Base-by-base conservation (phyloP, 2,329 filamentous ascomycete species). In the Coniochaeta prunicola region DNA sequence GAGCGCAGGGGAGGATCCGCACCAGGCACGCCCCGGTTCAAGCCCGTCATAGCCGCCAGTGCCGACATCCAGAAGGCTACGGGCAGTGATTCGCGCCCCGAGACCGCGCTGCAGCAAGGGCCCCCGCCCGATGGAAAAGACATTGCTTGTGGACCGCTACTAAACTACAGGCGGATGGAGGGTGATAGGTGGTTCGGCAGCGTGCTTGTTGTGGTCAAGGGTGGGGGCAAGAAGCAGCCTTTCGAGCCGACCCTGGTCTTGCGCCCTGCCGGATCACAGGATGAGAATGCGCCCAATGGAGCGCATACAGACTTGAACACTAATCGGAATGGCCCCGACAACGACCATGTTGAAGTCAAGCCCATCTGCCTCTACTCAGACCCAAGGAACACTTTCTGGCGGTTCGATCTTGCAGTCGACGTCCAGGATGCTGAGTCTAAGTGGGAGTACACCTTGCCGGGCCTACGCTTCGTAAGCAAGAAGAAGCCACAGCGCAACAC, bases 331-430 rank as follows among this genome's bases (percentile, higher is more conserved):
- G 24, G 7, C 7, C 12, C 21, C 2, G 21, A 45, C 21, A 50
- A 30, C 12, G 42, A 53, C 54, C 54, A 64, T 8, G 65, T 62
- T 4, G 67, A 71, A 76, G 60, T 91, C 77, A 68, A 75, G 71
- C 70, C 78, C 78, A 65, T 77, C 73, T 75, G 81, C 80, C 69
- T 93, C 74, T 76, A 88, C 85, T 82, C 88, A 70, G 80, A 88
- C 67, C 72, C 75, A 54, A 75, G 81, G 74, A 76, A 87, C 80
- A 97, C 93, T 0, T 99, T 99, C 73, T 99, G 94, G 94, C 83
- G 88, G 59, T 99, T 97, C 74, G 88, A 89, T 65, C 72, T 99
- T 33, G 81, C 86, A 64, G 84, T 96, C 38, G 89, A 92, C 62
- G 83, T 99, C 62, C 83, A 84, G 57, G 72, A 79, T 15, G 75